These are phyloP conservation scores for Rhodotorula mucilaginosa DNA, from an alignment of 1,284 basidiomycete genomes.

Conservation along the genomic window DNA sequence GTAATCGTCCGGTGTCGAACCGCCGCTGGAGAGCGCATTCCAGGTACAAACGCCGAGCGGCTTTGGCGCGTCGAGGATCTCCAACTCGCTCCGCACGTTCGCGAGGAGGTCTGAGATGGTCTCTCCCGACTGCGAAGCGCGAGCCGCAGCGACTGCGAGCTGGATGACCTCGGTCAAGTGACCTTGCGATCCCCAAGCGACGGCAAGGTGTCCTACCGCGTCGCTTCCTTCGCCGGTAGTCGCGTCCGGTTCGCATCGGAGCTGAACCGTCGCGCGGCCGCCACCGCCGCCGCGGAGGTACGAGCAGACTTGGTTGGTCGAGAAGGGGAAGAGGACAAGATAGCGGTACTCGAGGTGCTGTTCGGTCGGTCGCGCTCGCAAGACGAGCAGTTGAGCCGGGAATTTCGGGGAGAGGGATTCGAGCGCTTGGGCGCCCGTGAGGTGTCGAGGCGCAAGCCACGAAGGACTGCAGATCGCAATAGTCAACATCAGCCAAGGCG, in stretches of 20 bases:
- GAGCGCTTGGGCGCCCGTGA: neutral
- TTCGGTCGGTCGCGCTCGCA: slow-evolving; percentile 12
- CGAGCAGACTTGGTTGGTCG: slow-evolving; percentile 13
- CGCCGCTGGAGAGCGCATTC: slow-evolving; percentile 38
- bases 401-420: slow-evolving; percentile 11
- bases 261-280: neutral
- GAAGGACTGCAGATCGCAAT: slow-evolving; percentile 16
- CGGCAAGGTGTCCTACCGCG: slow-evolving; percentile 21
- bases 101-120: neutral
- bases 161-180: slow-evolving; percentile 25
- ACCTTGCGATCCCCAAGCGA: slow-evolving; percentile 20
- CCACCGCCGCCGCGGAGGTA: slow-evolving; percentile 16
- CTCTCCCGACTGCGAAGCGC: neutral
- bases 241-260: slow-evolving; percentile 31
- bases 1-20: slow-evolving; percentile 14
- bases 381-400: slow-evolving; percentile 33
- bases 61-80: neutral
- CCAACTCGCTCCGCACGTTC: neutral
- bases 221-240: neutral
- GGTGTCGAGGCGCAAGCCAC: slow-evolving; percentile 35
- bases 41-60: slow-evolving; percentile 37
- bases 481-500: no score
- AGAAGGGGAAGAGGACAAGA: slow-evolving; percentile 35
- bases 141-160: slow-evolving; percentile 7
- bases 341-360: neutral